Base-by-base conservation (phyloP, 257 asterid species). In the Coffea canephora region DNA sequence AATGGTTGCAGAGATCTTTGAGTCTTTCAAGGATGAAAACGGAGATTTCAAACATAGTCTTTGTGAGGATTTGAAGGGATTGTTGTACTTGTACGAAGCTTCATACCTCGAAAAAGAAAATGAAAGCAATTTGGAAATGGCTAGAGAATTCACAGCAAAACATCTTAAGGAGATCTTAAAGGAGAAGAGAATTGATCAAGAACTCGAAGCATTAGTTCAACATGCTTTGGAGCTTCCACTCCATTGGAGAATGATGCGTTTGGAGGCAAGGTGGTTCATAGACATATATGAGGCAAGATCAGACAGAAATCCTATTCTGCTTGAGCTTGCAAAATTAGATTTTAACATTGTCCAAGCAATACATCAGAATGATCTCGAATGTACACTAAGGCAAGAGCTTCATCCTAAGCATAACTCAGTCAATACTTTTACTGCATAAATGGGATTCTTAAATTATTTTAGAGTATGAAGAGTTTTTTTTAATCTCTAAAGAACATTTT, bases 21-120 rank as follows among this genome's bases (percentile, higher is more conserved):
- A 50, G 48, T 4, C 36, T 78, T 82, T 82, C 65, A 43, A 31
- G 75, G 64, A 71, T 18, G 79, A 59, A 15, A 34, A 41, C 2
- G 81, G 82, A 5, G 18, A 46, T 18, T 77, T 82, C 23, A 74
- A 77, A 18, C 4, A 52, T 12, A 52, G 64, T 23, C 75, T 71
- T 16, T n/a, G 75, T 12, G 73, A 54, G 8, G 85, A 82, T 27
- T 54, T 68, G 0, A 78, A 82, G 76, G 85, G 85, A 66, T n/a
- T 82, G 71, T 31, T 82, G 31, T 41, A 75, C 61, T 72, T 82
- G 52, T 77, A 82, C 12, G 85, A 81, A 77, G 81, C 84, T 27
- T 81, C 78, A 6, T 71, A 27, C 68, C 71, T 70, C 0, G 4
- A 11, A 36, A 50, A 15, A 6, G 78, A 48, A 59, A 74, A 59